A percentile compares a stretch with the other conserved stretches of the same genome.
These are phyloP conservation scores for Teratosphaeriaceae sp. DNA, from an alignment of 2,329 filamentous ascomycete genomes.

Conservation along the genomic window DNA sequence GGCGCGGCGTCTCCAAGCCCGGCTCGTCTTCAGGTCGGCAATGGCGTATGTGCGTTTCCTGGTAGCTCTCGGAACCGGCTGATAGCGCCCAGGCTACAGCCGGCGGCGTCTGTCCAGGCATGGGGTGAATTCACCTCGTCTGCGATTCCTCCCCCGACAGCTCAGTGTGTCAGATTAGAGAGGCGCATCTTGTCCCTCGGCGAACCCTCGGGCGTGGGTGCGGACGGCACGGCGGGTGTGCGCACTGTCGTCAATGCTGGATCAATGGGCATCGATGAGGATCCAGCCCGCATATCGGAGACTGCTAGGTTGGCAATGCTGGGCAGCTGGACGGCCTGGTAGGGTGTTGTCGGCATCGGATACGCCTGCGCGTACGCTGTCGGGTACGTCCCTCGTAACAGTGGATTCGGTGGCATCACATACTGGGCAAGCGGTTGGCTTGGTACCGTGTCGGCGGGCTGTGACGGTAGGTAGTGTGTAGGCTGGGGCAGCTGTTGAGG, in stretches of 20 bases:
- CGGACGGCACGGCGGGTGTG: slow-evolving; percentile 22
- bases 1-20: no score
- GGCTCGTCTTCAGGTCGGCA: no score
- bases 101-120: no score
- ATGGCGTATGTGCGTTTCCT: no score
- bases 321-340: slow-evolving; percentile 19
- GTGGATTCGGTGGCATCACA: slow-evolving; percentile 1
- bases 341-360: slow-evolving; percentile 14
- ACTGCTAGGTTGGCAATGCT: slow-evolving; percentile 21
- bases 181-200: slow-evolving; percentile 34
- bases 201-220: slow-evolving; percentile 25
- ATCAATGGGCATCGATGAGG: slow-evolving; percentile 6
- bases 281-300: neutral
- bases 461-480: slow-evolving; percentile 11
- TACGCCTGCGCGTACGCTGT: slow-evolving; percentile 6
- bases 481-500: slow-evolving; percentile 7
- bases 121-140: neutral
- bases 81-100: no score
- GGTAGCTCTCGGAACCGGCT: no score
- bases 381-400: neutral
- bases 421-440: slow-evolving; percentile 3
- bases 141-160: neutral
- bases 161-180: slow-evolving; percentile 29
- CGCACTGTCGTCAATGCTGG: slow-evolving; percentile 12
- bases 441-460: slow-evolving; percentile 13